Evolutionary conservation across 441 rosid species (phyloP), one percentile per base, ranked within the genome.

Genomic region (Bocquillonia castaneifolia): DNA sequence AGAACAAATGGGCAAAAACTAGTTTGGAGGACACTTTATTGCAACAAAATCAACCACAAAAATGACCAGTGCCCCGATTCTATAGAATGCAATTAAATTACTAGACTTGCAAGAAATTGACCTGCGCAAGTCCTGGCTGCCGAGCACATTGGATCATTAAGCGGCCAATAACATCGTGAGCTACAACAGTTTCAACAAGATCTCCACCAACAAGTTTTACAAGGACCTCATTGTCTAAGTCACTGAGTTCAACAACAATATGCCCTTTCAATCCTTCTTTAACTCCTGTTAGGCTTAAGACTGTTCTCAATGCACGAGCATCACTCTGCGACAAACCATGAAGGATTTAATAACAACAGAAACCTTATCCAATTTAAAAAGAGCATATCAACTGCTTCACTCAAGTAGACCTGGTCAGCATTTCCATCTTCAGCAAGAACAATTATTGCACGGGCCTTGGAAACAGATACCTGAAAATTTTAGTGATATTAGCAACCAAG

Each of bases 81-180:
- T 58, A 31, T 10, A 63, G 29, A 64, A 68, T 26, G 52, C 3
- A 17, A n/a, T 23, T 40, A 58, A 28, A 67, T 48, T 15, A 61
- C 18, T 44, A 57, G 54, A 32, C 50, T 55, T 55, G 23, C 67
- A 37, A 66, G 47, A 80, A 75, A 70, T 54, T 68, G 66, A 88
- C 93, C 91, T 88, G 86, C 15, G 91, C 93, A 48, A 88, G 84
- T 72, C 91, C 93, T 36, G 91, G 91, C 67, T 88, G 91, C 68
- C 91, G 81, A 29, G 93, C 93, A 66, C 93, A 88, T 73, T 88
- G 91, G 80, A 88, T 88, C 93, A 88, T 88, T 77, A 88, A 79
- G 55, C 93, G 89, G 52, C 91, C 91, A 57, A 84, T 88, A 28
- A 88, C 93, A 83, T 88, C 91, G 74, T 88, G 93, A 66, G 93